A percentile compares a stretch with the other conserved stretches of the same genome.
Conservation (phyloP, 2,329 filamentous ascomycete species). For the Aspergillus fumigatiaffinis region DNA sequence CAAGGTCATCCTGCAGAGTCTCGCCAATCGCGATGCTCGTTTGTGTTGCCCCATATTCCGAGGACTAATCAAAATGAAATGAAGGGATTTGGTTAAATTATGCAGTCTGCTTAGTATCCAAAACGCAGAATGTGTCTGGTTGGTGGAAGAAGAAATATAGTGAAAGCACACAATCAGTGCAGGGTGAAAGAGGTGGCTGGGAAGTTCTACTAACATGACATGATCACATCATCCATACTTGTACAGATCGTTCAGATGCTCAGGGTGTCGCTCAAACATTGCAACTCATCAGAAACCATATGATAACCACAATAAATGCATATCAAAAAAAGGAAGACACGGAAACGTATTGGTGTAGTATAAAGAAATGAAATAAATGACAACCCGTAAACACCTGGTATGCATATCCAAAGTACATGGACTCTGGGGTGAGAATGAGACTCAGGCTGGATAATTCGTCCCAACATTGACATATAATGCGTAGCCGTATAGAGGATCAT, state of each 20-base stretch:
- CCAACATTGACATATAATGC: background rate
- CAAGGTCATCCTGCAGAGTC: too few relatives aligned
- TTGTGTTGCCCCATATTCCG: background rate
- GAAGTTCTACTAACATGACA: constrained; percentile 17
- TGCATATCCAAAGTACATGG: constrained; percentile 11
- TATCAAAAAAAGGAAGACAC: constrained; percentile 1
- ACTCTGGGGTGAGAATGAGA: background rate
- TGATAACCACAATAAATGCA: background rate
- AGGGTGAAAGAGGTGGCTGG: background rate
- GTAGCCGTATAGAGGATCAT: constrained; percentile 9
- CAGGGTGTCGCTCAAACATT: background rate
- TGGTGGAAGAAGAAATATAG: background rate
- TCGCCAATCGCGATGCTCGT: background rate
- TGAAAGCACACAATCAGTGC: background rate
- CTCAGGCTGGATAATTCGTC: background rate
- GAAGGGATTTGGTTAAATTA: background rate
- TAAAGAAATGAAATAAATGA: constrained; percentile 1
- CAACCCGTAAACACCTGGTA: constrained; percentile 15
- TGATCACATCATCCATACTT: constrained; percentile 20
- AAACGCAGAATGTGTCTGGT: background rate
- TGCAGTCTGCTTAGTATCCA: background rate
- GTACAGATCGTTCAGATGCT: constrained; percentile 11
- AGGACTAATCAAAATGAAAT: background rate
- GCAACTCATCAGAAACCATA: background rate
- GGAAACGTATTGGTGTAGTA: constrained; percentile 3